Evolutionary conservation across 2,329 filamentous ascomycete species (phyloP), one percentile per base, ranked within the genome.

Genomic region (Fusarium solani-melongenae): DNA sequence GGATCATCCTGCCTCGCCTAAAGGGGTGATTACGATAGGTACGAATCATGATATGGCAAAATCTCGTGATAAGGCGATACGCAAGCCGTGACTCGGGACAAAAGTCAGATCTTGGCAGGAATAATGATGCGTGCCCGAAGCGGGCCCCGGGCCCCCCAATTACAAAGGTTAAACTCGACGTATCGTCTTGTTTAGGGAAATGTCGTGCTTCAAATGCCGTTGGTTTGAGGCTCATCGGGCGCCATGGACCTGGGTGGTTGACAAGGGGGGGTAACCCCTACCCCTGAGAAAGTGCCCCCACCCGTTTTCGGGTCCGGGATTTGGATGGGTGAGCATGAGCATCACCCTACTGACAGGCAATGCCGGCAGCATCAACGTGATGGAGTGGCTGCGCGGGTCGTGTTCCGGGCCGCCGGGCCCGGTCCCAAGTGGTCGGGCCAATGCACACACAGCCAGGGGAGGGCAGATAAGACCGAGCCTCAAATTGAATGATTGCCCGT

Each of bases 401-500:
- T 31, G 55, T 36, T 61, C 75, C 67, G 73, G 68, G 57, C 61
- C 73, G 68, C 55, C 70, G 67, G 71, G 38, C 53, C 67, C 62
- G 56, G 73, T 62, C 51, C 71, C 71, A 70, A 65, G 39, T 72
- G 69, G 66, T 73, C 62, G 72, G 71, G 38, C 39, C 55, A 46
- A 44, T 22, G 36, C n/a, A n/a, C 29, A 17, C 4, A 27, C 39
- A n/a, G 44, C 27, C 44, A 64, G 55, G 69, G 69, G 59, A 5
- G 8, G 29, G 5, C 31, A 33, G 75, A 75, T 77, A 77, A 76
- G 70, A 57, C 75, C 72, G 76, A 77, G 76, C 75, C 74, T 77
- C 74, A 77, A 36, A 36, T 36, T 36, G 34, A 36, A 36, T 36
- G 34, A 36, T 15, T 36, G 34, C 33, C 33, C 33, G 60, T 60